A percentile compares a stretch with the other conserved stretches of the same genome.
These are phyloP conservation scores for Ambrosia artemisiifolia DNA, from an alignment of 129 eudicot genomes.

Conservation along the genomic window DNA sequence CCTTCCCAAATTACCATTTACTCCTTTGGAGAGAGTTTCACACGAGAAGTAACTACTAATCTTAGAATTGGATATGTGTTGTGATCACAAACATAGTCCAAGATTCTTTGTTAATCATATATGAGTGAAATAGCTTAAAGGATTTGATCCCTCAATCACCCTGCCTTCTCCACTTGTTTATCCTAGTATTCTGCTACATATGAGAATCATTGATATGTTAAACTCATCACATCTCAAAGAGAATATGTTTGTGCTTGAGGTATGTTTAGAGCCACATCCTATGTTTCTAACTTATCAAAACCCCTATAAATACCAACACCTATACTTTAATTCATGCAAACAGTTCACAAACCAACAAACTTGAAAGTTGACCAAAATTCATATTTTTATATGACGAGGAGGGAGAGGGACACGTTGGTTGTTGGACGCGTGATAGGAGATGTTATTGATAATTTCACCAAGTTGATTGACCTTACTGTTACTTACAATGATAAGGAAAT, in stretches of 20 bases:
- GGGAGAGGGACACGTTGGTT: slow-evolving; percentile 57
- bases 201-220: slow-evolving; percentile 21
- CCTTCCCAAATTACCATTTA: not conserved
- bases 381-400: slow-evolving; percentile 26
- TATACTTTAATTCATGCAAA: slow-evolving; percentile 11
- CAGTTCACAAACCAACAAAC: not conserved
- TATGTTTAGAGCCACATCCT: slow-evolving; percentile 21
- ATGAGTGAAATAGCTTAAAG: not conserved
- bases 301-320: slow-evolving; percentile 29
- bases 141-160: slow-evolving; percentile 19
- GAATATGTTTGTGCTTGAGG: slow-evolving; percentile 18
- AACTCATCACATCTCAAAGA: slow-evolving; percentile 20
- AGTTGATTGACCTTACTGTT: slow-evolving; percentile 41
- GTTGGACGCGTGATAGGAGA: slow-evolving; percentile 68
- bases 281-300: slow-evolving; percentile 10
- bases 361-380: not conserved
- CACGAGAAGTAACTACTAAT: not conserved
- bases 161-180: too few species aligned
- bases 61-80: slow-evolving; percentile 2
- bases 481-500: slow-evolving; percentile 37
- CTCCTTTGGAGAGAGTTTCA: not conserved
- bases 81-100: slow-evolving; percentile 2
- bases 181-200: slow-evolving; percentile 11
- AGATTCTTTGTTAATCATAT: slow-evolving; percentile 13
- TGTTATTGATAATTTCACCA: slow-evolving; percentile 52